Evolutionary conservation across 1,284 basidiomycete genomes (phyloP).

Genomic region (Mycosarcoma maydis): DNA sequence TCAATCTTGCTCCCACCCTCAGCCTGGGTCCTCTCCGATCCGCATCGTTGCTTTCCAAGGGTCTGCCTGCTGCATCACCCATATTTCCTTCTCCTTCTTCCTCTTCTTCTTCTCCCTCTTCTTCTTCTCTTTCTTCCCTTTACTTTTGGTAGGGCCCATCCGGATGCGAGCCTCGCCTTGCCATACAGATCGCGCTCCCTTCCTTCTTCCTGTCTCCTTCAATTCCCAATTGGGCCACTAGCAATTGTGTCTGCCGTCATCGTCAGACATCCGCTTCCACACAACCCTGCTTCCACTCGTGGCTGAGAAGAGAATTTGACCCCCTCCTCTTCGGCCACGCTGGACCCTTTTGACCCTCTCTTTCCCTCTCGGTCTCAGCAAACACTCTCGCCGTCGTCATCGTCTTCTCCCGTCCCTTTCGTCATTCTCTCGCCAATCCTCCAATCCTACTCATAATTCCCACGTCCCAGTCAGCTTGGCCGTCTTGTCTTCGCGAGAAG

Average conservation of each 20-base stretch:
- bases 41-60: slow-evolving; percentile 3
- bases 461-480: background rate
- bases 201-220: background rate
- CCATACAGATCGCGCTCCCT: slow-evolving; percentile 1
- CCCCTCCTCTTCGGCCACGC: slow-evolving; percentile 20
- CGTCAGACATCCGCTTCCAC: background rate
- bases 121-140: background rate
- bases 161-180: background rate
- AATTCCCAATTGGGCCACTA: too few relatives aligned
- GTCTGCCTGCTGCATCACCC: slow-evolving; percentile 2
- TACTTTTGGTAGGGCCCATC: background rate
- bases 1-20: too few relatives aligned
- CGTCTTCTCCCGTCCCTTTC: slow-evolving; percentile 16
- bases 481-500: background rate
- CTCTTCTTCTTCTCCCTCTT: background rate
- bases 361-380: background rate
- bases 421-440: slow-evolving; percentile 21
- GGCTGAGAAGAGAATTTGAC: slow-evolving; percentile 11
- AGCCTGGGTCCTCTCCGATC: slow-evolving; percentile 6
- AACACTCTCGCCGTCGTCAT: background rate
- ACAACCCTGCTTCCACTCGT: slow-evolving; percentile 5
- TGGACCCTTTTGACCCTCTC: slow-evolving; percentile 21
- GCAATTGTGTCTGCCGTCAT: too few relatives aligned
- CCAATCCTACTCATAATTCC: background rate
- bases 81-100: slow-evolving; percentile 6